Evolutionary conservation across 2,329 filamentous ascomycete species (phyloP).

Genomic region (Pseudocercospora vitis): DNA sequence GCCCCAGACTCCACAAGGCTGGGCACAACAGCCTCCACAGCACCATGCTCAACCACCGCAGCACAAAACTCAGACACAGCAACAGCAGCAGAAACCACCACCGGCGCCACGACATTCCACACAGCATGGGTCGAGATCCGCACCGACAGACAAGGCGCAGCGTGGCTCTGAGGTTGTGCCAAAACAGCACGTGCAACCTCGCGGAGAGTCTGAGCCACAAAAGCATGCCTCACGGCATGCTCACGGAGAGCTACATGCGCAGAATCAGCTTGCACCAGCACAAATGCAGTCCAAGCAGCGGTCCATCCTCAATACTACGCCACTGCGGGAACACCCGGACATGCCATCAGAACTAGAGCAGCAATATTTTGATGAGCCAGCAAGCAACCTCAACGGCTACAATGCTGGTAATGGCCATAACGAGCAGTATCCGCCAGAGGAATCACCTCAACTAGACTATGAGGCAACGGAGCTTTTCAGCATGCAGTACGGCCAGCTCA

Average conservation of each 20-base stretch:
- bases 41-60: background rate
- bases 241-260: background rate
- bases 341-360: background rate
- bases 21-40: background rate
- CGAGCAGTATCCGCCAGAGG: conserved; percentile 10
- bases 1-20: background rate
- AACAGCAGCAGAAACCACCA: background rate
- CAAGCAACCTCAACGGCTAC: background rate
- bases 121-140: background rate
- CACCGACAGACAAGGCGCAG: background rate
- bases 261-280: background rate
- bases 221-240: background rate
- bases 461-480: conserved; percentile 26
- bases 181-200: background rate
- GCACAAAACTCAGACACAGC: background rate
- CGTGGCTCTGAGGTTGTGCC: background rate
- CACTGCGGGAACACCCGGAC: background rate
- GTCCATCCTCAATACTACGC: background rate
- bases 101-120: background rate
- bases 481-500: conserved; percentile 34
- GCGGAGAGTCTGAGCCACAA: background rate
- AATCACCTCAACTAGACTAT: conserved; percentile 33
- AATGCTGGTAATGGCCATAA: background rate
- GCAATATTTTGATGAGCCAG: background rate
- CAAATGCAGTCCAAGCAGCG: background rate